These are phyloP conservation scores for Sarocladiaceae sp. DNA, from an alignment of 2,329 filamentous ascomycete species.

Conservation along the genomic window DNA sequence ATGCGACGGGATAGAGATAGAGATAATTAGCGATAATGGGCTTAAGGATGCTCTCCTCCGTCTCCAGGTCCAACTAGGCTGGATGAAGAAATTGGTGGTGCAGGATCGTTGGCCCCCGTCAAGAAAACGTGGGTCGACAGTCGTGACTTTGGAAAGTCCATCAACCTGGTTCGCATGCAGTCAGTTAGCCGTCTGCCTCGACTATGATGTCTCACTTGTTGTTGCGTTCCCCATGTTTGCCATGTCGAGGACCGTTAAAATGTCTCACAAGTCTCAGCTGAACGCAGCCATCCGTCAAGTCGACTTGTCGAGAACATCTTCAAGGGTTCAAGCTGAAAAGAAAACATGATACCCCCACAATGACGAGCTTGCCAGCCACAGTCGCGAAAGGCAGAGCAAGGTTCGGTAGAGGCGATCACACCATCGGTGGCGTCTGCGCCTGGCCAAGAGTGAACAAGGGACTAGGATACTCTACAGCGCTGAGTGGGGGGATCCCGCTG, in stretches of 20 bases:
- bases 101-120: not conserved
- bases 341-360: no score
- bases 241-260: no score
- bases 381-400: not conserved
- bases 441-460: no score
- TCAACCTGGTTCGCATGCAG: no score
- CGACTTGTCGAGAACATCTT: no score
- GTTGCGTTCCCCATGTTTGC: not conserved
- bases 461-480: no score
- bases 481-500: not conserved
- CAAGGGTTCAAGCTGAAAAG: no score
- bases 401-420: not conserved
- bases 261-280: not conserved
- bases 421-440: slow-evolving; percentile 2
- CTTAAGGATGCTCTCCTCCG: not conserved
- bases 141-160: no score
- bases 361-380: slow-evolving; percentile 7
- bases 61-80: no score
- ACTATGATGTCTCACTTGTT: not conserved
- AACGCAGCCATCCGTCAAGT: no score
- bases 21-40: not conserved
- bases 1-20: no score
- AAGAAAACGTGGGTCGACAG: not conserved
- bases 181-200: no score
- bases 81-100: not conserved